These are phyloP conservation scores for Carex kokanica DNA, from an alignment of 176 grass and related monocot genomes.

Conservation along the genomic window DNA sequence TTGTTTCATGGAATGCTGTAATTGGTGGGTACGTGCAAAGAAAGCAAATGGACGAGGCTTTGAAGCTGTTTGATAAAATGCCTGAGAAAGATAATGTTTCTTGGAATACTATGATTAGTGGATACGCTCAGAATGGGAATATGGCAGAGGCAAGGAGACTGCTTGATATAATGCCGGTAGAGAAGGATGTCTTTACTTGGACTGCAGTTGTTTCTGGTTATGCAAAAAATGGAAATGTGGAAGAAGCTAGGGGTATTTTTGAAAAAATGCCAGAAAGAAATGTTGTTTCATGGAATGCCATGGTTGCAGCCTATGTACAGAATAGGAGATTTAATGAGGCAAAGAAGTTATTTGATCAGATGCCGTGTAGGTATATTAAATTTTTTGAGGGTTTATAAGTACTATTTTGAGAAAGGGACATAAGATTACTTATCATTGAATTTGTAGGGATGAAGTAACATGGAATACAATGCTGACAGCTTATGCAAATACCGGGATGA, in stretches of 20 bases:
- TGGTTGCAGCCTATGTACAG: constrained; percentile 77
- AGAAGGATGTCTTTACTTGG: constrained; percentile 81
- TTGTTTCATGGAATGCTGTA: constrained; percentile 86
- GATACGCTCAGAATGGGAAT: constrained; percentile 56
- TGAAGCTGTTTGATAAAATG: constrained; percentile 66
- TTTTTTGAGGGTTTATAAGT: background rate
- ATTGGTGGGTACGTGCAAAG: constrained; percentile 62
- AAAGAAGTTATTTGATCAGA: constrained; percentile 60
- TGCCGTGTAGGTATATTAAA: constrained; percentile 56
- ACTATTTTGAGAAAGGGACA: background rate
- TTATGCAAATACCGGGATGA: constrained; percentile 67
- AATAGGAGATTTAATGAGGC: constrained; percentile 59
- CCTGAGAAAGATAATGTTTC: constrained; percentile 63
- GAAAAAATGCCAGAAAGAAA: constrained; percentile 86
- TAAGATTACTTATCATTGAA: background rate
- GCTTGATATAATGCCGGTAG: constrained; percentile 55
- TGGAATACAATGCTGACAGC: constrained; percentile 94
- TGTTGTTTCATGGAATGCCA: constrained; percentile 77
- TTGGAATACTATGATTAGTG: constrained; percentile 81
- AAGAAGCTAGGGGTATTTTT: constrained; percentile 63
- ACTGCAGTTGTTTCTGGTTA: constrained; percentile 82
- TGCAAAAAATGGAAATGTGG: constrained; percentile 78
- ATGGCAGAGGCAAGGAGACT: constrained; percentile 56
- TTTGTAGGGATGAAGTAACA: constrained; percentile 20
- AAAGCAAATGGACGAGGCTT: constrained; percentile 44